A percentile compares a stretch with the other conserved stretches of the same genome.
These are phyloP conservation scores for Gynochthodes officinalis DNA, from an alignment of 257 asterid genomes.

Conservation along the genomic window DNA sequence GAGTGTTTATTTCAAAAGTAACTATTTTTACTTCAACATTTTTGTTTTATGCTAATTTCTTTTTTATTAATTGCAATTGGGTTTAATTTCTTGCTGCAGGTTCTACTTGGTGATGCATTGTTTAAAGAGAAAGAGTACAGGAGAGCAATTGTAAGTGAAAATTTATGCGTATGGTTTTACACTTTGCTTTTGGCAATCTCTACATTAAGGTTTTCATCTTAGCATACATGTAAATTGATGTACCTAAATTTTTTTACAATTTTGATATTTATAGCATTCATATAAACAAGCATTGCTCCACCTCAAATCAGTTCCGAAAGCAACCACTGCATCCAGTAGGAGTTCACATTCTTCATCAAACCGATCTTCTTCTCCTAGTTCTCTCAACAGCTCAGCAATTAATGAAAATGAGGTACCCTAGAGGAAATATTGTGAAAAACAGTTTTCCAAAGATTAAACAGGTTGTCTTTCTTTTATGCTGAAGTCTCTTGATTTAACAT, in stretches of 20 bases:
- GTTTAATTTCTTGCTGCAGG: conserved; percentile 37
- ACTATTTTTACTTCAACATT: background rate
- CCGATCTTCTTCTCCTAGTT: conserved; percentile 78
- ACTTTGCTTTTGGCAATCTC: too few species aligned
- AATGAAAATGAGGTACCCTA: conserved; percentile 84
- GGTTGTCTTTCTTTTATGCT: background rate
- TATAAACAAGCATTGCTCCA: conserved; percentile 85
- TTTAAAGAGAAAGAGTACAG: conserved; percentile 70
- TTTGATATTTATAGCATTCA: conserved; percentile 45
- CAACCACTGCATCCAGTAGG: conserved; percentile 51
- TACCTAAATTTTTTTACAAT: background rate
- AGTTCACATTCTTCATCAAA: conserved; percentile 54
- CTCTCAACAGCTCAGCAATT: conserved; percentile 55
- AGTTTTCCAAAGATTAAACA: background rate
- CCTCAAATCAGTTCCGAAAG: conserved; percentile 66
- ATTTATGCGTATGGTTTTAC: background rate
- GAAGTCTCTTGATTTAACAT: background rate
- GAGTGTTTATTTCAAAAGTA: conserved; percentile 15
- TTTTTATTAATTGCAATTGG: conserved; percentile 17
- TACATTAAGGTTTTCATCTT: too few species aligned
- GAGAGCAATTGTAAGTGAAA: conserved; percentile 80
- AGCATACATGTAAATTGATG: background rate
- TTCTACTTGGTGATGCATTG: conserved; percentile 75
- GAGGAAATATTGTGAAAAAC: background rate
- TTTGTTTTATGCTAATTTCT: conserved; percentile 8